These are phyloP conservation scores for Phialocephala subalpina DNA, from an alignment of 2,329 filamentous ascomycete species.

Conservation along the genomic window DNA sequence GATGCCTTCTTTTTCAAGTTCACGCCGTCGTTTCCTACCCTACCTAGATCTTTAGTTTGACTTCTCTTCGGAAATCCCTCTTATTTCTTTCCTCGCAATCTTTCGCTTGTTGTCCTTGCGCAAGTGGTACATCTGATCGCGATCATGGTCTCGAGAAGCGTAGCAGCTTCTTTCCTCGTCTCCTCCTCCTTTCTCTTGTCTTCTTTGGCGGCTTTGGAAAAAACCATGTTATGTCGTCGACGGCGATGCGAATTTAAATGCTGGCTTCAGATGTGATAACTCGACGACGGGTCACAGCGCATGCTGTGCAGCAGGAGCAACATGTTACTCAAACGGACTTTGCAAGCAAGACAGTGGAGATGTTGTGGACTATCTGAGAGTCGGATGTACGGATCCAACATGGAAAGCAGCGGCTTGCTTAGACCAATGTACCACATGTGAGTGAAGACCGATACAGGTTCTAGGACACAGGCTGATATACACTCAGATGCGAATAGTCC, in stretches of 20 bases:
- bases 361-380: conserved; percentile 35
- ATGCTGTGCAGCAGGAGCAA: conserved; percentile 32
- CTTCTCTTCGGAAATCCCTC: neutral
- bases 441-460: conserved; percentile 10
- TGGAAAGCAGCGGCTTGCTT: conserved; percentile 36
- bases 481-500: conserved; percentile 29
- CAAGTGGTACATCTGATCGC: neutral
- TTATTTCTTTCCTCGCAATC: neutral
- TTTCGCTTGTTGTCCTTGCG: neutral
- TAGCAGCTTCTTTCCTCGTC: conserved; percentile 7
- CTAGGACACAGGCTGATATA: conserved; percentile 4
- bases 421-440: conserved; percentile 34
- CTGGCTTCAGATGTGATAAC: conserved; percentile 35
- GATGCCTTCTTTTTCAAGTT: neutral
- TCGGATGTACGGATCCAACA: conserved; percentile 38
- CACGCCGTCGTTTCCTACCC: neutral
- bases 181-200: conserved; percentile 6
- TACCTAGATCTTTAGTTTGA: neutral
- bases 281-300: conserved; percentile 33
- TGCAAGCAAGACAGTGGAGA: conserved; percentile 31
- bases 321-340: conserved; percentile 37
- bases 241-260: conserved; percentile 22
- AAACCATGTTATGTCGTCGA: conserved; percentile 33
- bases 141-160: conserved; percentile 12
- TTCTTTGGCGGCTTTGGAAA: conserved; percentile 16